phyloP scores from a whole-genome alignment of 179 eudicot genomes.

The Silene coronaria region DNA sequence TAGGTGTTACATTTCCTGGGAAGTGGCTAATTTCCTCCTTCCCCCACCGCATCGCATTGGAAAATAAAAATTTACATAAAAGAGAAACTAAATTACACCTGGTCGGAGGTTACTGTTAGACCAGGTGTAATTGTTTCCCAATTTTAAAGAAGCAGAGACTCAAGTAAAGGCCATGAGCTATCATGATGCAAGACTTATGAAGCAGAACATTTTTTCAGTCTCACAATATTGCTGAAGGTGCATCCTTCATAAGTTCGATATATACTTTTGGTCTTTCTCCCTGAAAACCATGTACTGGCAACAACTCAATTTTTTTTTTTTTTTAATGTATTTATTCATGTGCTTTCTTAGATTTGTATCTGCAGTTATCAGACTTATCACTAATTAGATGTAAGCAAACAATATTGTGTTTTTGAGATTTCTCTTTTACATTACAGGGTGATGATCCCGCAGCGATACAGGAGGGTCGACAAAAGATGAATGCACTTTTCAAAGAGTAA shows the following conservation, averaged over 20 bases:
- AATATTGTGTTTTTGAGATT: neutral
- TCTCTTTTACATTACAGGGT: slow-evolving; percentile 34
- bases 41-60: no score
- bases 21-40: no score
- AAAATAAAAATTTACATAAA: neutral
- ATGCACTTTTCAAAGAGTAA: slow-evolving; percentile 68
- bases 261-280: neutral
- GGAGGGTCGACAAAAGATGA: slow-evolving; percentile 66
- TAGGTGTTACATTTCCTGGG: no score
- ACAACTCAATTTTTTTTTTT: neutral
- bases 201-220: neutral
- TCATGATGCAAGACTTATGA: neutral
- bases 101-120: no score
- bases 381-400: neutral
- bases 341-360: neutral
- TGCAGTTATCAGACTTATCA: neutral
- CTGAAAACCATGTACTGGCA: neutral
- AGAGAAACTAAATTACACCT: neutral
- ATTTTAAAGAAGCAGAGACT: neutral
- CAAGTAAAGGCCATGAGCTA: neutral
- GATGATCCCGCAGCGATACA: slow-evolving; percentile 66
- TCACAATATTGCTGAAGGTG: neutral
- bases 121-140: neutral
- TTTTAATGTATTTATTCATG: neutral
- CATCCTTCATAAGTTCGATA: neutral